Evolutionary conservation across 805 yeast genomes (phyloP), one percentile per base, ranked within the genome.

Genomic region (Komagataella phaffii): DNA sequence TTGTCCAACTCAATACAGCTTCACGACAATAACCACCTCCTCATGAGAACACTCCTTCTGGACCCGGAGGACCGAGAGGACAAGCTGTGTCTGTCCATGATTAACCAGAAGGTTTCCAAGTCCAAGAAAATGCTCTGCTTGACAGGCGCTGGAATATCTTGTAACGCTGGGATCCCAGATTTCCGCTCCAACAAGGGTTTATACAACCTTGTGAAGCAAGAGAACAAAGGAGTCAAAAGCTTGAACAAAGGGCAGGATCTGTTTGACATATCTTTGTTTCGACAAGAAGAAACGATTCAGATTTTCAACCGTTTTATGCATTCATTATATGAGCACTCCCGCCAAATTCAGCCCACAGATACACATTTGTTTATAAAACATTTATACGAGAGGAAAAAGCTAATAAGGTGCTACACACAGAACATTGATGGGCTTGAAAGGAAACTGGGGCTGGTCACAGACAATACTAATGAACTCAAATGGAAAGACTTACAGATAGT

Each of bases 111-210:
- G 44, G 67, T 80, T 1, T 65, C 64, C 54, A 76, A 76, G 57
- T 64, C 81, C 49, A 71, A 75, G 51, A 80, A 75, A 58, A 69
- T 82, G n/a, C 73, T 85, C 18, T 74, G 86, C 3, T 70, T 90
- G 51, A 89, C 96, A 0, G 98, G 99, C 6, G 99, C 99, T 2
- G 99, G 99, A 0, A 88, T 91, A 53, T 88, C 96, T 14, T 88
- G 96, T 63, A 88, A 86, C 62, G 97, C 98, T 1, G 98, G 99
- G 0, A 93, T 91, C 48, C 99, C 99, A 2, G 98, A 91, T 63
- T 90, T 90, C 64, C 74, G 98, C 52, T 85, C 95, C 3, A 71
- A 81, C 7, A 79, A 84, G 57, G 98, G 98, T 2, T 73, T 90
- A 7, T 90, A 91, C 67, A 81, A 84, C 54, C 63, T 81, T 66